These are phyloP conservation scores for Lipomyces sp. DNA, from an alignment of 805 yeast species.

Conservation along the genomic window DNA sequence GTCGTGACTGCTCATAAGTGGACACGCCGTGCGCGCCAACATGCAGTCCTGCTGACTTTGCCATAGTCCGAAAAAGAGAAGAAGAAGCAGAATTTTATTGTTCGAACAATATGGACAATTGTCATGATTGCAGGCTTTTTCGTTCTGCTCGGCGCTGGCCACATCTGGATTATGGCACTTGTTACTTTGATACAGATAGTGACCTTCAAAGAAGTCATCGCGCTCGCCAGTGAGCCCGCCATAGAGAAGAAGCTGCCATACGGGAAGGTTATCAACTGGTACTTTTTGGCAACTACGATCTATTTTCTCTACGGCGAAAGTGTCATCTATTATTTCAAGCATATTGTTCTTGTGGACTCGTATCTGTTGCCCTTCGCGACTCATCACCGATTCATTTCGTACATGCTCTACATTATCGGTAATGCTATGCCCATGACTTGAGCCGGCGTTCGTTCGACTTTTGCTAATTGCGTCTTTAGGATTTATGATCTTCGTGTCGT, in stretches of 20 bases:
- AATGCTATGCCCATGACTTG: not conserved
- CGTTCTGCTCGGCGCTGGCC: conserved; percentile 74
- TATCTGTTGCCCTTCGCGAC: conserved; percentile 57
- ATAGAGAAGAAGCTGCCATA: conserved; percentile 78
- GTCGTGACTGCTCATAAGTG: too few species aligned
- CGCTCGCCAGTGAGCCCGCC: conserved; percentile 78
- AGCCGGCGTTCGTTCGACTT: not conserved
- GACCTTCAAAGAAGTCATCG: conserved; percentile 87
- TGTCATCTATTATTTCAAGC: conserved; percentile 63
- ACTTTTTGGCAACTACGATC: conserved; percentile 72
- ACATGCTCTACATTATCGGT: conserved; percentile 57
- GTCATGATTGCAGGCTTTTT: conserved; percentile 82
- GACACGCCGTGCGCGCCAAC: too few species aligned
- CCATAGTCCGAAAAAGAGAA: conserved; percentile 51
- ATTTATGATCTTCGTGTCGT: conserved; percentile 82
- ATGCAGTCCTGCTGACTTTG: too few species aligned
- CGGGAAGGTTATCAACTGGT: conserved; percentile 28
- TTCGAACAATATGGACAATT: conserved; percentile 88
- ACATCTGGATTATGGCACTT: conserved; percentile 68
- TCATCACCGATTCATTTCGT: conserved; percentile 81
- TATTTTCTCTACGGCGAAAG: conserved; percentile 88
- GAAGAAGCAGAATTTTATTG: conserved; percentile 78
- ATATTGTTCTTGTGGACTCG: conserved; percentile 51
- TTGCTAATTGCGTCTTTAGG: conserved; percentile 44
- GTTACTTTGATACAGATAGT: conserved; percentile 73